Percentiles rank a stretch among this genome's conserved stretches.
These are phyloP conservation scores for Mycotypha africana DNA, from an alignment of 371 early-diverging fungal genomes.

Conservation along the genomic window DNA sequence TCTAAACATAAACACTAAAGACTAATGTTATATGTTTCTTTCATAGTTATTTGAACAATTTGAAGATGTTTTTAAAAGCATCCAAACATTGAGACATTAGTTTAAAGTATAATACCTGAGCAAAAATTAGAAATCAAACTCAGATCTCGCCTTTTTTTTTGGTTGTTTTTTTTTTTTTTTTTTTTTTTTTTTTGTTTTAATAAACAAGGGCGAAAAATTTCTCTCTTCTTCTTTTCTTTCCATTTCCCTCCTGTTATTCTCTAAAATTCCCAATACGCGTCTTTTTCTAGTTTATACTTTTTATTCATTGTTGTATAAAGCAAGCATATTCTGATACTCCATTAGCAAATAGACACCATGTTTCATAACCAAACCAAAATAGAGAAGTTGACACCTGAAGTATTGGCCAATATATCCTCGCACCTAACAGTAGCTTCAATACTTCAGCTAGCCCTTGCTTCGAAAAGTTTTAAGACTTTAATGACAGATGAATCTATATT, in stretches of 20 bases:
- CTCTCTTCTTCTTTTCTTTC: not conserved
- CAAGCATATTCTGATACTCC: too few relatives aligned
- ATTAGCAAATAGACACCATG: not conserved
- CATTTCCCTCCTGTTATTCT: not conserved
- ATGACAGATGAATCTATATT: constrained; percentile 25
- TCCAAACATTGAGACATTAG: too few relatives aligned
- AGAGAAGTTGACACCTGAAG: constrained; percentile 24
- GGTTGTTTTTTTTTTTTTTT: not conserved
- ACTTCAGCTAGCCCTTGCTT: constrained; percentile 16
- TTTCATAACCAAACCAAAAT: constrained; percentile 2
- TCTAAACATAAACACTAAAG: too few relatives aligned
- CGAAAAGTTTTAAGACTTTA: constrained; percentile 17
- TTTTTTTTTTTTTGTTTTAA: not conserved
- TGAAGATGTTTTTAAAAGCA: too few relatives aligned
- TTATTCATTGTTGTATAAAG: too few relatives aligned
- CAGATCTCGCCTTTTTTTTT: too few relatives aligned
- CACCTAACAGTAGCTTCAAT: constrained; percentile 19
- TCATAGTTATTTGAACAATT: too few relatives aligned
- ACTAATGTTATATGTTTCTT: too few relatives aligned
- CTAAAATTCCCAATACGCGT: not conserved
- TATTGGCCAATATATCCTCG: constrained; percentile 17
- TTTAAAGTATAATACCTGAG: too few relatives aligned
- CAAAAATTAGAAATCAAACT: too few relatives aligned
- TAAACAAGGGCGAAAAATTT: not conserved
- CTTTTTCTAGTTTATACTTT: too few relatives aligned